phyloP scores from a whole-genome alignment of 768 basidiomycete genomes.

The Boletus edulis region DNA sequence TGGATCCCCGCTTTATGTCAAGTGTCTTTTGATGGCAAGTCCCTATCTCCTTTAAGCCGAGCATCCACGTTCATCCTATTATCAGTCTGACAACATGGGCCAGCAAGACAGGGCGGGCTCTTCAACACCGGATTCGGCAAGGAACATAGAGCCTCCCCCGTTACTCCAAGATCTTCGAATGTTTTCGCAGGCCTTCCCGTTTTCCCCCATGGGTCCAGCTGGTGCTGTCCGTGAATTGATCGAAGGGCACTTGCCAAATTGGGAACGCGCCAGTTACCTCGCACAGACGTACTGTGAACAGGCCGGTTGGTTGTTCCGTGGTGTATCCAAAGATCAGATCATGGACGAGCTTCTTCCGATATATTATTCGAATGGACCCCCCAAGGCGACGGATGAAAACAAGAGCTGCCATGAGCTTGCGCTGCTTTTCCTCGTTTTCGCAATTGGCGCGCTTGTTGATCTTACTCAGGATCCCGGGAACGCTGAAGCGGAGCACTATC shows the following conservation, averaged over 20 bases:
- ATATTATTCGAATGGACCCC: constrained; percentile 35
- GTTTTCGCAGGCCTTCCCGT: constrained; percentile 63
- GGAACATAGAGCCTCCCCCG: constrained; percentile 29
- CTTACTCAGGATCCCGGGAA: constrained; percentile 28
- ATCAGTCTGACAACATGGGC: constrained; percentile 25
- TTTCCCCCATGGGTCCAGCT: constrained; percentile 55
- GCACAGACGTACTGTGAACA: constrained; percentile 45
- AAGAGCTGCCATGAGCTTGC: constrained; percentile 49
- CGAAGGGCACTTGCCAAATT: constrained; percentile 52
- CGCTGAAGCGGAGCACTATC: constrained; percentile 57
- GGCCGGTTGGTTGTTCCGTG: constrained; percentile 51
- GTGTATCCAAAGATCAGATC: constrained; percentile 45
- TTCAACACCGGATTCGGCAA: constrained; percentile 25
- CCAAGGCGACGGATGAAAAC: constrained; percentile 34
- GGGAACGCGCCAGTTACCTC: constrained; percentile 46
- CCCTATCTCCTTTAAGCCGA: not conserved
- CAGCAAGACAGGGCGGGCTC: constrained; percentile 14
- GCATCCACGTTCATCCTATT: constrained; percentile 7
- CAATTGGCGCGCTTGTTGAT: constrained; percentile 50
- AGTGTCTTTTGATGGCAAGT: constrained; percentile 35
- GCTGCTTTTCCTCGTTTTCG: constrained; percentile 48
- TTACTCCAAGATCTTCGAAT: constrained; percentile 35
- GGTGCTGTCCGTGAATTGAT: constrained; percentile 48
- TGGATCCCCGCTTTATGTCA: constrained; percentile 12
- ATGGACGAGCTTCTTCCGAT: constrained; percentile 40